Percentiles rank a stretch among this genome's conserved stretches.
phyloP scores from a whole-genome alignment of 352 stramenopile genomes.

The Bremia lactucae region DNA sequence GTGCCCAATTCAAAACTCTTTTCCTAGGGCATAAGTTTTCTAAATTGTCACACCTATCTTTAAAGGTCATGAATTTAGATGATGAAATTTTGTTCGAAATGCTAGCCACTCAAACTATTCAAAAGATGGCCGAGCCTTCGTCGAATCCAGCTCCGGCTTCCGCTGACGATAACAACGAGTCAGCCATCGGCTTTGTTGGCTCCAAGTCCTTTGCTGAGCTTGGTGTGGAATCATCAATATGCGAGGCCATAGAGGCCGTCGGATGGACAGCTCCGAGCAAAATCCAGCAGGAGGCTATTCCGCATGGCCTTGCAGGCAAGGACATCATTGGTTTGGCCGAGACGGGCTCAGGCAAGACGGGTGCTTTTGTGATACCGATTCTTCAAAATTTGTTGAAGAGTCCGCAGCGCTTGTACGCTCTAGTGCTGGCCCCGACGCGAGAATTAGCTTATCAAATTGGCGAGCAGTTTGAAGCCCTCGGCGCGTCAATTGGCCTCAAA shows the following conservation, averaged over 20 bases:
- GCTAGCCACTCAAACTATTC: no score
- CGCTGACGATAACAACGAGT: conserved; percentile 17
- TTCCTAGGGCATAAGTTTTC: no score
- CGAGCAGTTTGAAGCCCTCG: conserved; percentile 90
- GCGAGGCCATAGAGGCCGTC: conserved; percentile 85
- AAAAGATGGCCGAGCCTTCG: no score
- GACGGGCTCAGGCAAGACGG: conserved; percentile 93
- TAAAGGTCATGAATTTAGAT: no score
- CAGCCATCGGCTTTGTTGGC: conserved; percentile 43
- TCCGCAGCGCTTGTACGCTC: conserved; percentile 82
- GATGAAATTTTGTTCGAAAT: no score
- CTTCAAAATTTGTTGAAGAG: conserved; percentile 87
- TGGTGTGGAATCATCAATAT: conserved; percentile 86
- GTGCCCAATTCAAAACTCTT: no score
- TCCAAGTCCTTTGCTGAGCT: conserved; percentile 84
- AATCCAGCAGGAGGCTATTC: conserved; percentile 93
- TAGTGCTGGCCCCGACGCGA: conserved; percentile 89
- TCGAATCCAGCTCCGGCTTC: conserved; percentile 3
- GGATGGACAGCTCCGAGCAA: conserved; percentile 90
- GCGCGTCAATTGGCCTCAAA: conserved; percentile 87
- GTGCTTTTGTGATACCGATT: conserved; percentile 91
- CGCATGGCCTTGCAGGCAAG: conserved; percentile 84
- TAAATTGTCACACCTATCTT: no score
- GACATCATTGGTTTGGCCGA: conserved; percentile 97
- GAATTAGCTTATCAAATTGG: conserved; percentile 95